Base-by-base conservation (phyloP, 768 basidiomycete genomes). In the Lactarius psammicola region DNA sequence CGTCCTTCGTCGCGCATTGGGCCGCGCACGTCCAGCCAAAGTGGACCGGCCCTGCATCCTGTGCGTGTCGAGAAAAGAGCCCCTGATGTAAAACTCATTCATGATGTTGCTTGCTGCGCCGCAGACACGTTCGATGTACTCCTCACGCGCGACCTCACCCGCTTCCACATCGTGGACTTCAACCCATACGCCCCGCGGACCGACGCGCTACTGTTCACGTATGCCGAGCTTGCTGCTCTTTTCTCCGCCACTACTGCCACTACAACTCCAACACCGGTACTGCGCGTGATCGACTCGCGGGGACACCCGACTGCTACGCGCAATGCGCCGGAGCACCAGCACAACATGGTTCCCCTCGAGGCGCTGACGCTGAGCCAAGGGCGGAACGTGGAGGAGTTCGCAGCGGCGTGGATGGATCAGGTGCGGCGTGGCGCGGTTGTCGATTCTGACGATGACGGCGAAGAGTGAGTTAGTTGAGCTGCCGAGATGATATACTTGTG, bases 331-430 rank as follows among this genome's bases (percentile, higher is more conserved):
- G 78, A 82, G 1, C 79, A 91, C 73, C 89, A 89, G 69, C 91
- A 92, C 75, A 96, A 94, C 71, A 95, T 94, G 88, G 81, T 95
- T 36, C 96, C 95, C 10, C 82, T 94, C 56, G 95, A 98, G 72
- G 92, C 90, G 4, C 77, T 96, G n/a, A 82, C 80, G 58, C 75
- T 97, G 72, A 88, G 93, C 70, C 83, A 82, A 58, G 95, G 95
- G 4, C 80, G 82, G 57, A 83, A 82, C 68, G 83, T 94, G 28
- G 79, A 83, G 30, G 88, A 89, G 59, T 97, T 97, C 75, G 85
- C 88, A 3, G 80, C 85, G 20, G 74, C 79, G 11, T 89, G 86
- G 87, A 78, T 82, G 72, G 80, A 86, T 26, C 80, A 84, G 66
- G 75, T 91, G 1, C 71, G 76, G 64, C 75, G 74, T 63, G 69